These are phyloP conservation scores for Abrus pulchellus DNA, from an alignment of 306 rosid genomes.

Conservation along the genomic window DNA sequence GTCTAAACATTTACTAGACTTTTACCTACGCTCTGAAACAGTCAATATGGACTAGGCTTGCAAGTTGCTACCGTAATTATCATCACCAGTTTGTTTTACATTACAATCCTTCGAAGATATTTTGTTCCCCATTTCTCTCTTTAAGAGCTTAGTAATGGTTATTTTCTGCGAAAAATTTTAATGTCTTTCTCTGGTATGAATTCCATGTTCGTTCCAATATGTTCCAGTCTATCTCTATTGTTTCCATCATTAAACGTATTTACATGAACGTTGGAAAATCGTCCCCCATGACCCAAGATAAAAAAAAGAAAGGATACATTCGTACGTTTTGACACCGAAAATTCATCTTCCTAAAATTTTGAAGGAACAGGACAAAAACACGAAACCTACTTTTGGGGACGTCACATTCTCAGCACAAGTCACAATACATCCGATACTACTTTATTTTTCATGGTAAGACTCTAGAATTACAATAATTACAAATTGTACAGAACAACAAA, in stretches of 20 bases:
- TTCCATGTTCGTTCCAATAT: neutral
- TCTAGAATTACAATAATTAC: conserved; percentile 19
- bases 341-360: neutral
- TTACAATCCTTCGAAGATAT: no score
- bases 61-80: no score
- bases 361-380: neutral
- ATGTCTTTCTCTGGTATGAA: neutral
- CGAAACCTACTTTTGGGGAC: neutral
- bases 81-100: no score
- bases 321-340: neutral
- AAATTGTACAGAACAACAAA: conserved; percentile 19
- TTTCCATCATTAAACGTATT: neutral
- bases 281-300: neutral
- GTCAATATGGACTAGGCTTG: no score
- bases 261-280: no score
- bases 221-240: no score
- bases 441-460: conserved; percentile 30
- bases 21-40: no score
- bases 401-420: neutral
- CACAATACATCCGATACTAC: conserved; percentile 3
- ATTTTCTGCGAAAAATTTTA: neutral
- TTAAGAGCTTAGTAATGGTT: neutral
- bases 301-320: neutral
- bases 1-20: no score
- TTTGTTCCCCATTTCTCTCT: no score